Percentiles rank a stretch among this genome's conserved stretches.
phyloP scores from a whole-genome alignment of 768 basidiomycete genomes.

The Termitomyces sp. region DNA sequence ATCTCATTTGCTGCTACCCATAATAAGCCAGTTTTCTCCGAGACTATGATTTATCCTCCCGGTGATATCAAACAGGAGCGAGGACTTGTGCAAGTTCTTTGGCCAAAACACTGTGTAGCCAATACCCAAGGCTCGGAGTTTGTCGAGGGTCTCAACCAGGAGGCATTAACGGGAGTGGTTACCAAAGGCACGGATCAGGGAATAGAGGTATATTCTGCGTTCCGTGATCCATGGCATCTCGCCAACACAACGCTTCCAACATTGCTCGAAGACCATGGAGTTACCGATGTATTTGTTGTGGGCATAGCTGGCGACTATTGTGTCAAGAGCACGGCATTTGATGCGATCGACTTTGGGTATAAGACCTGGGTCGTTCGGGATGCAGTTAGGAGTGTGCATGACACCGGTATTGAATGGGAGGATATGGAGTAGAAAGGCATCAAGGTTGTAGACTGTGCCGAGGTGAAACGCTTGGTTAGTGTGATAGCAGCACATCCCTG shows the following conservation, averaged over 20 bases:
- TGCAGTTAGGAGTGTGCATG: conserved; percentile 38
- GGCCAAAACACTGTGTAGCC: conserved; percentile 80
- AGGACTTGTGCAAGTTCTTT: conserved; percentile 51
- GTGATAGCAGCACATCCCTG: neutral
- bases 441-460: conserved; percentile 22
- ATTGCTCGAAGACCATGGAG: conserved; percentile 31
- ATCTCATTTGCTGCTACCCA: conserved; percentile 62
- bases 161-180: conserved; percentile 36
- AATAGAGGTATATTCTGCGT: conserved; percentile 82
- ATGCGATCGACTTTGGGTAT: conserved; percentile 45
- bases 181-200: conserved; percentile 51
- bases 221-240: conserved; percentile 52
- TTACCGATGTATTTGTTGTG: conserved; percentile 57
- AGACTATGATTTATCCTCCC: conserved; percentile 37
- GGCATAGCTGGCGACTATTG: conserved; percentile 81
- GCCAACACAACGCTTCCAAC: conserved; percentile 41
- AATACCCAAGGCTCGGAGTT: conserved; percentile 55
- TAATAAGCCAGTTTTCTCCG: conserved; percentile 30
- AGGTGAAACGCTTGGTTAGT: conserved; percentile 22
- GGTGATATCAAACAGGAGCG: conserved; percentile 24
- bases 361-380: conserved; percentile 45
- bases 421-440: conserved; percentile 31
- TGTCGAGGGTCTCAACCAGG: conserved; percentile 43
- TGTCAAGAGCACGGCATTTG: conserved; percentile 54
- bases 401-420: conserved; percentile 28